Percentiles rank a stretch among this genome's conserved stretches.
Conservation (phyloP, 164 flowering plant genomes). For the Vitis rotundifolia region DNA sequence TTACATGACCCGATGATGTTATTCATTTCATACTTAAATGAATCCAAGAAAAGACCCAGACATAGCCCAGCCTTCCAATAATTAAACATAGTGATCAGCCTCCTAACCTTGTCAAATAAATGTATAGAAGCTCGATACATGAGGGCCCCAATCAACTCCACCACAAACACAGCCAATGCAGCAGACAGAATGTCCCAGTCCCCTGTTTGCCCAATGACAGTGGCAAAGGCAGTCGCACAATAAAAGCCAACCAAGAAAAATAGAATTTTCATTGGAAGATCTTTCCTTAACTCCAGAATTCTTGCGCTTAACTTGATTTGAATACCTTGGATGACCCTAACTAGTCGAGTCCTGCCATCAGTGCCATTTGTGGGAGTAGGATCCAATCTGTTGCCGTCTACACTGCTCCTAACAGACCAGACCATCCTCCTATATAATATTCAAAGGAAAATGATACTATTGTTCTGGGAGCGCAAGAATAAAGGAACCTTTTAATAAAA, state of each 20-base stretch:
- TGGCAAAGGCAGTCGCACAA: constrained; percentile 93
- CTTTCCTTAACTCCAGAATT: constrained; percentile 56
- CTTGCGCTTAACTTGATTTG: constrained; percentile 46
- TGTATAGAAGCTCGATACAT: constrained; percentile 77
- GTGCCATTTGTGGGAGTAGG: constrained; percentile 43
- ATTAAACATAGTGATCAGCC: constrained; percentile 65
- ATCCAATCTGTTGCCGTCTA: constrained; percentile 43
- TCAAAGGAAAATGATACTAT: constrained; percentile 5
- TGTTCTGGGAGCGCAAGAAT: too few relatives aligned
- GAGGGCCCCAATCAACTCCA: constrained; percentile 92
- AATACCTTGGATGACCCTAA: constrained; percentile 52
- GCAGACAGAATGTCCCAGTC: constrained; percentile 98
- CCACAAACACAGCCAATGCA: constrained; percentile 82
- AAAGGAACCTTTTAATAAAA: too few relatives aligned
- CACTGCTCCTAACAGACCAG: constrained; percentile 60
- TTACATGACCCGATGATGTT: constrained; percentile 26
- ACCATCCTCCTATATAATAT: constrained; percentile 44
- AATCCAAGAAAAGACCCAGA: constrained; percentile 91
- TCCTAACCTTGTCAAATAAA: constrained; percentile 43
- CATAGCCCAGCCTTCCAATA: constrained; percentile 94
- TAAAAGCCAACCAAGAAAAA: constrained; percentile 91
- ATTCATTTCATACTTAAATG: constrained; percentile 76
- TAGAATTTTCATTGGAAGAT: constrained; percentile 73
- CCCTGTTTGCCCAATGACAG: constrained; percentile 96
- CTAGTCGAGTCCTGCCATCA: constrained; percentile 56